phyloP scores from a whole-genome alignment of 495 filamentous ascomycete genomes.

The Penicillium turbatum region DNA sequence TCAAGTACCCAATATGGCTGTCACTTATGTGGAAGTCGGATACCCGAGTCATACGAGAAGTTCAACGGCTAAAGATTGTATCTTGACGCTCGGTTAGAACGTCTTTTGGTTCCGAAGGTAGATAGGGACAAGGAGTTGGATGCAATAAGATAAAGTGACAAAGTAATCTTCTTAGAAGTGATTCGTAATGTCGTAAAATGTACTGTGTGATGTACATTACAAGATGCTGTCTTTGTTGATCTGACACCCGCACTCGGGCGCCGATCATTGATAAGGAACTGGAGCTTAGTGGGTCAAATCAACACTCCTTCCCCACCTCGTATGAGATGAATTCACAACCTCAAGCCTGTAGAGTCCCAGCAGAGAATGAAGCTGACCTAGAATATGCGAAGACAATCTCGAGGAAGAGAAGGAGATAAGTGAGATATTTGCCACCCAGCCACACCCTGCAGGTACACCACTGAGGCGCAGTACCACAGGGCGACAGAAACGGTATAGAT shows the following conservation, averaged over 20 bases:
- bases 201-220: too few species aligned
- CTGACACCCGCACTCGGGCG: background rate
- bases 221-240: background rate
- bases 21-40: slow-evolving; percentile 3
- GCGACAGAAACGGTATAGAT: slow-evolving; percentile 3
- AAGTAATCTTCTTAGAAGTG: too few species aligned
- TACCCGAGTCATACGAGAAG: background rate
- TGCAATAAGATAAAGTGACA: too few species aligned
- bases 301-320: background rate
- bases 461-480: slow-evolving; percentile 3
- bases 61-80: background rate
- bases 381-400: too few species aligned
- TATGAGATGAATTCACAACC: background rate
- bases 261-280: slow-evolving; percentile 12
- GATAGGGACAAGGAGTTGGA: too few species aligned
- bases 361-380: too few species aligned
- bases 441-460: slow-evolving; percentile 2
- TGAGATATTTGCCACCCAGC: background rate
- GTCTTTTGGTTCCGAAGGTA: too few species aligned
- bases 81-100: background rate
- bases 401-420: too few species aligned
- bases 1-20: slow-evolving; percentile 1
- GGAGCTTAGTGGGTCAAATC: slow-evolving; percentile 10
- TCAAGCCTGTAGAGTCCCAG: too few species aligned
- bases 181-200: too few species aligned